Evolutionary conservation across 164 flowering plant species (phyloP), one percentile per base, ranked within the genome.

Genomic region (Annona cherimola): DNA sequence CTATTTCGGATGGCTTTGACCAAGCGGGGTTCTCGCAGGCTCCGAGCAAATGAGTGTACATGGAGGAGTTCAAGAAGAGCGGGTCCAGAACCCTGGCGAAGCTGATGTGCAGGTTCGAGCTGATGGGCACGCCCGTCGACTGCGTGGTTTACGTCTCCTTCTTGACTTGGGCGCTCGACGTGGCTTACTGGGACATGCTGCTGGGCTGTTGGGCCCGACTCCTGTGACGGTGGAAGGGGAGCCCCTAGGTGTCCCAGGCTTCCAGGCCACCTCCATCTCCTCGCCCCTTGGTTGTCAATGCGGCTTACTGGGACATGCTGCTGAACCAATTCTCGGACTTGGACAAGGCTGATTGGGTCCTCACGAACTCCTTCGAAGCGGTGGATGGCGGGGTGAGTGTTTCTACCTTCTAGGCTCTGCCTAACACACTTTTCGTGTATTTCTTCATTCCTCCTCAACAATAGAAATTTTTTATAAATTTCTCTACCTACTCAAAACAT

Each of bases 331-430:
- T 82, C 68, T 9, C 63, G 0, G 80, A 84, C 68, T 4, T 81
- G 16, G 78, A 80, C 3, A 54, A 79, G 64, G 85, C 81, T n/a
- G 89, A 88, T 76, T 83, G 75, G 76, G 54, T 88, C 5, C 71
- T 87, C 43, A 63, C 70, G 45, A 84, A 83, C 77, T 63, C 79
- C 0, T 79, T 79, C 67, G 73, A 84, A 66, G 69, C 77, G 77
- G 60, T 84, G 70, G 87, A 87, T 63, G 54, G 62, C 3, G 72
- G 81, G 84, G 89, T 84, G 68, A 0, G 63, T 57, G 43, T 64
- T 26, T 26, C 35, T 26, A 26, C 35, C 35, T 26, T 26, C 35
- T 26, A 26, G 35, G 35, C 35, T 26, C 35, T 26, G 35, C 35
- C 35, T 26, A 26, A 26, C 35, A 26, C 35, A 26, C 35, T 26